Base-by-base conservation (phyloP, 805 yeast genomes). In the Metschnikowia henanensis region DNA sequence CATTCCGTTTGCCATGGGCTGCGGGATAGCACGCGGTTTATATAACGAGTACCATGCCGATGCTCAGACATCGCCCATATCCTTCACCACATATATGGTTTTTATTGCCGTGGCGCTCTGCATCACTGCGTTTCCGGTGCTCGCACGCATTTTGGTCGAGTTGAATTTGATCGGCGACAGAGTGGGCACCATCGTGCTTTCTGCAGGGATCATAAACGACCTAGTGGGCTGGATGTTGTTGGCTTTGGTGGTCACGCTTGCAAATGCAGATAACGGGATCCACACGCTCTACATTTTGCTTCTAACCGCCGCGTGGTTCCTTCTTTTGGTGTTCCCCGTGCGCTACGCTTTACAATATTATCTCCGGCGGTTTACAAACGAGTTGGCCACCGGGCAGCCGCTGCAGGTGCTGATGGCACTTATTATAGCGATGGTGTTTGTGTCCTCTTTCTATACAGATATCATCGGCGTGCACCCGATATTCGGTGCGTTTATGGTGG, bases 401-500 rank as follows among this genome's bases (percentile, higher is more conserved):
- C 77, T 87, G 1, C 81, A 84, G 37, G 57, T 79, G 22, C 78
- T 83, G 30, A 77, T 84, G 47, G 64, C 80, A 64, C 57, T 75
- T 25, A 77, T 84, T 25, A 53, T 87, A 42, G 51, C 79, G 7
- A 58, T 80, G 43, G 82, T 81, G 50, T 77, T 87, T 47, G 60
- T 76, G 4, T 83, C 91, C 4, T 80, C 94, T 1, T 87, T 86
- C 62, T 84, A 79, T 59, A 87, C 95, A 2, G 91, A 85, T 59
- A 84, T 87, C 45, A 83, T 87, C 49, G 95, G 95, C 5, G 92
- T 85, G 9, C 95, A 87, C 62, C 86, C 94, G 0, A 87, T 87
- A 53, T 87, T 87, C 63, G 95, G 95, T 32, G 94, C 92, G 0
- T 87, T 87, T 56, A 73, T 87, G 64, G 80, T 81, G 10, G 95